Conservation (phyloP, 1,139 yeast species). For the Taphrina communis region DNA sequence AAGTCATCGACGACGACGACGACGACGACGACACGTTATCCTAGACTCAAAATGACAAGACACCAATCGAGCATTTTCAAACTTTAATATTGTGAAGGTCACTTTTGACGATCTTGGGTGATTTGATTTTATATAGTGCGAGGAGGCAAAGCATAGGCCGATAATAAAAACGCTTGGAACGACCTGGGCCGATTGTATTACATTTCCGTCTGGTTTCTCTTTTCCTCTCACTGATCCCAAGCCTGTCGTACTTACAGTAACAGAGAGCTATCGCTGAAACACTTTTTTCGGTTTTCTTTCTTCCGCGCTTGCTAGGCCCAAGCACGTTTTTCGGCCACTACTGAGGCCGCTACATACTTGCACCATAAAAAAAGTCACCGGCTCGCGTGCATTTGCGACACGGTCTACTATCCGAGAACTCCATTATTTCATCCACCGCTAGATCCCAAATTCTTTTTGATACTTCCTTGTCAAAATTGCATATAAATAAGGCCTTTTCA, state of each 20-base stretch:
- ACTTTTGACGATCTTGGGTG: neutral
- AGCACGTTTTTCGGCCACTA: neutral
- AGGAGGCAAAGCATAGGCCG: neutral
- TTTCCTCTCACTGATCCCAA: neutral
- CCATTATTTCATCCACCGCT: neutral
- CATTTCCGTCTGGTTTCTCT: neutral
- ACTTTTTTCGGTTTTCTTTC: neutral
- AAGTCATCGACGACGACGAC: neutral
- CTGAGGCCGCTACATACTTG: neutral
- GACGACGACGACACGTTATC: too few species aligned
- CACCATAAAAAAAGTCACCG: too few species aligned
- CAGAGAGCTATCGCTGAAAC: constrained; percentile 32
- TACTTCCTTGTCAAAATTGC: constrained; percentile 2
- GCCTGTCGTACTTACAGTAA: constrained; percentile 21
- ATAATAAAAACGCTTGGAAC: neutral
- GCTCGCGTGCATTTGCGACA: too few species aligned
- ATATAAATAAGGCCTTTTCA: constrained; percentile 9
- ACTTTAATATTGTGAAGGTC: neutral
- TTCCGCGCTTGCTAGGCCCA: neutral
- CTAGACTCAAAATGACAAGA: too few species aligned
- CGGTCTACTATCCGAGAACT: neutral
- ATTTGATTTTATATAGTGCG: constrained; percentile 4
- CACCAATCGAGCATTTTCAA: too few species aligned
- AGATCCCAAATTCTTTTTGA: neutral
- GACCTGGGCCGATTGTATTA: constrained; percentile 10